Percentiles rank a stretch among this genome's conserved stretches.
These are phyloP conservation scores for Umbelopsis vinacea DNA, from an alignment of 192 early-diverging fungal genomes.

Conservation along the genomic window DNA sequence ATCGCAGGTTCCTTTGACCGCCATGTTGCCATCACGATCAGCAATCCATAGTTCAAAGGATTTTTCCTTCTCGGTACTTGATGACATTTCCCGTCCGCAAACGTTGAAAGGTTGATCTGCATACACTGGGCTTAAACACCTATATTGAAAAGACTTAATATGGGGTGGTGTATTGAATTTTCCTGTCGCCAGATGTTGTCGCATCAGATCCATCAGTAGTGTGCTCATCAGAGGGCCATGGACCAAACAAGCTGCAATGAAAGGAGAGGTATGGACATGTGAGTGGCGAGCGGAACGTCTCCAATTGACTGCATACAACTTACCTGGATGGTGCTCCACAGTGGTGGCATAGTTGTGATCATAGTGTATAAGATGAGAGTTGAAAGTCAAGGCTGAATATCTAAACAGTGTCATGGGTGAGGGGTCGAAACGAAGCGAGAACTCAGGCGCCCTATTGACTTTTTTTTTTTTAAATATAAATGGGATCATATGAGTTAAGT, in stretches of 20 bases:
- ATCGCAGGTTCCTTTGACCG: constrained; percentile 72
- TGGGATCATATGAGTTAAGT: background rate
- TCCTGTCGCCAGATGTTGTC: constrained; percentile 41
- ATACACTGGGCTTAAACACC: constrained; percentile 70
- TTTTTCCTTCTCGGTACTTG: constrained; percentile 36
- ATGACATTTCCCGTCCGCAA: constrained; percentile 51
- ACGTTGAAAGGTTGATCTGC: constrained; percentile 61
- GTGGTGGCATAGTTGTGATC: constrained; percentile 71
- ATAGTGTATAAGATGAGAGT: constrained; percentile 90
- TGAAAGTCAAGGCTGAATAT: constrained; percentile 91
- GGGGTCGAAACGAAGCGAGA: constrained; percentile 58
- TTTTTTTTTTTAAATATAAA: no score
- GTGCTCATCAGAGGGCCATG: constrained; percentile 85
- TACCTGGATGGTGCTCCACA: constrained; percentile 70
- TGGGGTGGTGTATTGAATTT: constrained; percentile 15
- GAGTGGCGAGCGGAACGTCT: background rate
- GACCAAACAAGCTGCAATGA: constrained; percentile 59
- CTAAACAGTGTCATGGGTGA: constrained; percentile 78
- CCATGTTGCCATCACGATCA: constrained; percentile 64
- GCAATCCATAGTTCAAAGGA: constrained; percentile 76
- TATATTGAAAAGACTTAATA: constrained; percentile 70
- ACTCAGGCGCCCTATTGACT: constrained; percentile 63
- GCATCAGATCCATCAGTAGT: constrained; percentile 69
- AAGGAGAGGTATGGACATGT: background rate
- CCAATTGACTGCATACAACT: background rate